Evolutionary conservation across 176 grass and related monocot species (phyloP).

Genomic region (Lolium perenne): DNA sequence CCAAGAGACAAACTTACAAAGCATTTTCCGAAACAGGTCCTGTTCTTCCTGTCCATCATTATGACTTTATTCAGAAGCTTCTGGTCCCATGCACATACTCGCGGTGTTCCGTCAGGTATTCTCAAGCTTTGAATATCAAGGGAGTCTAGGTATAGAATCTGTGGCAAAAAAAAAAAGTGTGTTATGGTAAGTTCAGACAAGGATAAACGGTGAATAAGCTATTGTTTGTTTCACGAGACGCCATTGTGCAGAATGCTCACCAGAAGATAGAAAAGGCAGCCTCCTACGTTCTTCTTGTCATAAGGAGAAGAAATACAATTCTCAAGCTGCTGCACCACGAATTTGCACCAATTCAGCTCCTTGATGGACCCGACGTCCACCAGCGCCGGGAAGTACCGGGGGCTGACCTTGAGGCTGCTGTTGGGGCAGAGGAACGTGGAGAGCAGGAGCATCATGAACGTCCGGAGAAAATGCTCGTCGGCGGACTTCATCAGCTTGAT

Average conservation of each 20-base stretch:
- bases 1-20: conserved; percentile 7
- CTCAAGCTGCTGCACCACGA: conserved; percentile 22
- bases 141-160: conserved; percentile 33
- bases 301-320: not conserved
- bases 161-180: not conserved
- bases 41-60: conserved; percentile 22
- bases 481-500: conserved; percentile 25
- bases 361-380: conserved; percentile 6
- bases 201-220: not conserved
- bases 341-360: conserved; percentile 28
- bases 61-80: conserved; percentile 9
- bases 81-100: conserved; percentile 16
- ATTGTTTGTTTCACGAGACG: not conserved
- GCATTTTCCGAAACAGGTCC: conserved; percentile 14
- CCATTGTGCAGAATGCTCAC: not conserved
- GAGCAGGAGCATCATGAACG: not conserved
- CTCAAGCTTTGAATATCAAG: not conserved
- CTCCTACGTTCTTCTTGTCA: not conserved
- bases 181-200: not conserved
- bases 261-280: conserved; percentile 22
- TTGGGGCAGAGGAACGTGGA: conserved; percentile 14
- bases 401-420: conserved; percentile 23
- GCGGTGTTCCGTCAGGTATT: not conserved
- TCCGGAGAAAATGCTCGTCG: conserved; percentile 32
- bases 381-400: conserved; percentile 10